These are phyloP conservation scores for Picea mariana DNA, from an alignment of 83 land plant genomes.

Conservation along the genomic window DNA sequence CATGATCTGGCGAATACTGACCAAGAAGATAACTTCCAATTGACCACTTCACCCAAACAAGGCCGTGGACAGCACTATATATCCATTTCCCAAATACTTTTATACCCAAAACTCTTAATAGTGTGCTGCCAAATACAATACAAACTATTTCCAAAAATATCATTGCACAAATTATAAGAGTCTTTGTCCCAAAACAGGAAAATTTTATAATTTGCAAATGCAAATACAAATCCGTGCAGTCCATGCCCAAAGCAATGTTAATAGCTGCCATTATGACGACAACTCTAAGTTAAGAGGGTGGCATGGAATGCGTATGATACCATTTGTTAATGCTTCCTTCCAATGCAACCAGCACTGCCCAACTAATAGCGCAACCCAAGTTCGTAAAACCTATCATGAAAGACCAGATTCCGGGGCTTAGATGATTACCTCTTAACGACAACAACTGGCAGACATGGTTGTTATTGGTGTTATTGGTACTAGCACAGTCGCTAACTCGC, in stretches of 20 bases:
- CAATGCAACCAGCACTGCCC: no score
- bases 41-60: not conserved
- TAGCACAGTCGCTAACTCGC: no score
- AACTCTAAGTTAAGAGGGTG: not conserved
- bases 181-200: not conserved
- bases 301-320: no score
- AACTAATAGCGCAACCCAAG: not conserved
- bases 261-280: not conserved
- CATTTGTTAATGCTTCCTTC: no score
- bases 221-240: not conserved
- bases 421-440: not conserved
- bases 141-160: not conserved
- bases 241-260: not conserved
- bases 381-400: not conserved
- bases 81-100: not conserved
- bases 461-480: not conserved
- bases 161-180: not conserved
- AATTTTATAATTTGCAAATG: not conserved
- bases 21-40: not conserved
- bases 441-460: not conserved
- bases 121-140: not conserved
- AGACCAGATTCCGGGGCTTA: not conserved
- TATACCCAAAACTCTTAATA: not conserved
- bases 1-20: not conserved
- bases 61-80: no score